A percentile compares a stretch with the other conserved stretches of the same genome.
phyloP scores from a whole-genome alignment of 1,284 basidiomycete genomes.

The Trichosporon ovoides region DNA sequence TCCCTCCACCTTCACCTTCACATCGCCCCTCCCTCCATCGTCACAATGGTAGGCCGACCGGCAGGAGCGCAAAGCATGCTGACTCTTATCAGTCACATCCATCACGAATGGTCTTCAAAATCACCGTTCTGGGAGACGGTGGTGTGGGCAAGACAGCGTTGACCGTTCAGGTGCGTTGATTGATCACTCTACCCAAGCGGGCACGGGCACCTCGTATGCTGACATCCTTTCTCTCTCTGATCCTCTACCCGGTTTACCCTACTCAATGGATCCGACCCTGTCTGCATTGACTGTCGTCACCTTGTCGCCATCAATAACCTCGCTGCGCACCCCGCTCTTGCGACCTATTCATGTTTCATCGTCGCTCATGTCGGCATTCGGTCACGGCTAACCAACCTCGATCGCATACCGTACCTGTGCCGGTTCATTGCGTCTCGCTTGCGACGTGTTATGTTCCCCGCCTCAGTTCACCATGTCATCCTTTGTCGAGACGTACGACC shows the following conservation, averaged over 20 bases:
- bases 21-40: neutral
- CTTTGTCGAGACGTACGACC: slow-evolving; percentile 64
- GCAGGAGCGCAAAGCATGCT: neutral
- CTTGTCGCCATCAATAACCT: neutral
- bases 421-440: neutral
- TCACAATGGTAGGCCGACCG: neutral
- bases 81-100: slow-evolving; percentile 11
- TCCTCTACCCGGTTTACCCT: neutral
- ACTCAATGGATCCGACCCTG: too few relatives aligned
- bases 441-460: neutral
- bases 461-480: slow-evolving; percentile 81
- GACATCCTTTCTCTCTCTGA: neutral
- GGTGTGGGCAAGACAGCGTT: slow-evolving; percentile 97
- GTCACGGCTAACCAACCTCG: neutral
- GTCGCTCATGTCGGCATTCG: neutral
- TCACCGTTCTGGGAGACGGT: slow-evolving; percentile 93
- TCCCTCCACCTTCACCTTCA: neutral
- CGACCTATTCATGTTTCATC: neutral
- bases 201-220: neutral
- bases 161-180: slow-evolving; percentile 73
- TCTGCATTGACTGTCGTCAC: neutral
- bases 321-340: neutral
- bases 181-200: neutral
- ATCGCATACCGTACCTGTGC: neutral
- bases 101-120: slow-evolving; percentile 46